These are phyloP conservation scores for Sugiyamaella castrensis DNA, from an alignment of 1,139 yeast genomes.

Conservation along the genomic window DNA sequence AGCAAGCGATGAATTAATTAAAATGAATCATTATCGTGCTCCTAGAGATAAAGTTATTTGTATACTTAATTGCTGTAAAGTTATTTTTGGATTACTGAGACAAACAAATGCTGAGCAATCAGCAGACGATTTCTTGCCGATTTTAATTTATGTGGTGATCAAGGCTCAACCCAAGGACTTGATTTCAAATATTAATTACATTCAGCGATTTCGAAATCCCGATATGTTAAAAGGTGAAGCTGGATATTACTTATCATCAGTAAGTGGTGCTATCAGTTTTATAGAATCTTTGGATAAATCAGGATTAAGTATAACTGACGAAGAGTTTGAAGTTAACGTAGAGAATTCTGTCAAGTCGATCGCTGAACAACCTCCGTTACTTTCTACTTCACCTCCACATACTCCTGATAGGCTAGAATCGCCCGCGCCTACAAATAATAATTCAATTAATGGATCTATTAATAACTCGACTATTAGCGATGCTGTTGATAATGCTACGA, in stretches of 20 bases:
- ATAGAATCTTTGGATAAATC: constrained; percentile 57
- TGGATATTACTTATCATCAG: constrained; percentile 80
- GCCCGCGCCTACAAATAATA: constrained; percentile 14
- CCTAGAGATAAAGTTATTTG: constrained; percentile 95
- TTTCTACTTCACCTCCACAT: constrained; percentile 28
- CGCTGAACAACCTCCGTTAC: constrained; percentile 26
- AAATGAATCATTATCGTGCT: constrained; percentile 79
- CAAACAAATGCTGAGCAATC: constrained; percentile 68
- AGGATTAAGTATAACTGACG: constrained; percentile 59
- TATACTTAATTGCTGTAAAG: constrained; percentile 85
- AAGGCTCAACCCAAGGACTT: constrained; percentile 62
- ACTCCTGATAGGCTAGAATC: constrained; percentile 28
- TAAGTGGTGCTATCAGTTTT: constrained; percentile 80
- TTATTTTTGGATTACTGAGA: constrained; percentile 80
- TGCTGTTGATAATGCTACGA: not conserved
- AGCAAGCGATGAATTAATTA: constrained; percentile 65
- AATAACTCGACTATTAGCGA: not conserved
- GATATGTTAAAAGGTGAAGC: constrained; percentile 84
- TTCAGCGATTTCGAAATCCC: constrained; percentile 75
- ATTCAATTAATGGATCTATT: not conserved
- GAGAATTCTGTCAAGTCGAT: constrained; percentile 35
- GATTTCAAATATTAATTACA: constrained; percentile 75
- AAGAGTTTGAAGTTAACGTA: constrained; percentile 52
- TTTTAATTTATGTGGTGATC: constrained; percentile 73
- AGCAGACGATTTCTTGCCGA: constrained; percentile 91